Percentiles rank a stretch among this genome's conserved stretches.
Conservation (phyloP, 208 protist genomes). For the Leishmania guyanensis region DNA sequence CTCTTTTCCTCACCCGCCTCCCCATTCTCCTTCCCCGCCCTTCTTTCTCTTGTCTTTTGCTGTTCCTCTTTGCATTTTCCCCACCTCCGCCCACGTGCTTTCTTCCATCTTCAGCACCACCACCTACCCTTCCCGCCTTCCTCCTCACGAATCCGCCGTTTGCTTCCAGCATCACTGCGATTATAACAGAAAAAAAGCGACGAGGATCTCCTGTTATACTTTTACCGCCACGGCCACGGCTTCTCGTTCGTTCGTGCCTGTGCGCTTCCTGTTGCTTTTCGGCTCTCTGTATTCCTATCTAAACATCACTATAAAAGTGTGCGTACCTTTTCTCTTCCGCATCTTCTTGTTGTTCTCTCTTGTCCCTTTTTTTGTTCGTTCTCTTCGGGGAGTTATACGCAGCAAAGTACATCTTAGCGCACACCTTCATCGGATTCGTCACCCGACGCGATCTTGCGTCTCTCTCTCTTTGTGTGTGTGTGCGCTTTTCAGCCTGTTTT, state of each 20-base stretch:
- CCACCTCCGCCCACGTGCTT: neutral
- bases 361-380: neutral
- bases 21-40: neutral
- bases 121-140: neutral
- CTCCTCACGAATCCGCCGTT: neutral
- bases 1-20: neutral
- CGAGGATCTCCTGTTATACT: neutral
- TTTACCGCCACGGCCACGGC: no score
- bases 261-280: neutral
- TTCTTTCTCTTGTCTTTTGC: neutral
- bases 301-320: neutral
- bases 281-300: neutral
- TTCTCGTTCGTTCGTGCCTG: no score
- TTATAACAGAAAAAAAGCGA: neutral
- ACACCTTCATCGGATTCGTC: no score
- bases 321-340: neutral
- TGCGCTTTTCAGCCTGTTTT: neutral
- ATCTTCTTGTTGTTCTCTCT: neutral
- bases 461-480: neutral
- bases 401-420: no score
- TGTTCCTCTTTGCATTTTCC: constrained; percentile 7
- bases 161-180: neutral
- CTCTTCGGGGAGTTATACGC: no score
- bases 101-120: neutral
- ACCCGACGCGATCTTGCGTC: no score